Conservation (phyloP, 495 filamentous ascomycete species). For the Hypoxylon rickii region DNA sequence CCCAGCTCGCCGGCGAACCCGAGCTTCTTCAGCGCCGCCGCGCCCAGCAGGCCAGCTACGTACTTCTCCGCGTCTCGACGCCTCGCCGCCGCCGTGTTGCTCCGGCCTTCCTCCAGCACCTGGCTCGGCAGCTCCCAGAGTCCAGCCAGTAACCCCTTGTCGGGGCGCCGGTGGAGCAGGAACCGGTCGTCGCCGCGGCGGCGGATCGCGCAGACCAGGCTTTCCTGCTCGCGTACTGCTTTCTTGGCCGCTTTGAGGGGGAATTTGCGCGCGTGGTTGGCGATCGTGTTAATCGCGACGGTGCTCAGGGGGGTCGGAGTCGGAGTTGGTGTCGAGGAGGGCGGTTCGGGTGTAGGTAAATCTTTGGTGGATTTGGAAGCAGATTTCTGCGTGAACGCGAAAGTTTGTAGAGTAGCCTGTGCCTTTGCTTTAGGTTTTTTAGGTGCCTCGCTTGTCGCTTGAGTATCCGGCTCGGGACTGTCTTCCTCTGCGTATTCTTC, state of each 20-base stretch:
- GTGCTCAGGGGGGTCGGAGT: neutral
- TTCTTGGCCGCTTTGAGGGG: slow-evolving; percentile 48
- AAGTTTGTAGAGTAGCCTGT: slow-evolving; percentile 34
- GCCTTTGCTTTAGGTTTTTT: slow-evolving; percentile 18
- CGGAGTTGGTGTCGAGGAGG: slow-evolving; percentile 2
- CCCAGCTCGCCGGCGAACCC: slow-evolving; percentile 43
- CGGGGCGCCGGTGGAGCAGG: slow-evolving; percentile 47
- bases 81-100: slow-evolving; percentile 28
- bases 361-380: slow-evolving; percentile 1
- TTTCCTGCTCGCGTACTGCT: slow-evolving; percentile 48
- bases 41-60: slow-evolving; percentile 22
- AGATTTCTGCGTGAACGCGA: slow-evolving; percentile 32
- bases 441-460: slow-evolving; percentile 1
- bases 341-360: neutral
- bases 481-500: slow-evolving; percentile 31
- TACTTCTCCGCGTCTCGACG: slow-evolving; percentile 31
- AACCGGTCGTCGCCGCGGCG: slow-evolving; percentile 41
- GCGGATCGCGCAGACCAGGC: slow-evolving; percentile 48
- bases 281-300: slow-evolving; percentile 34
- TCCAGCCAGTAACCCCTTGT: slow-evolving; percentile 49
- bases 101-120: slow-evolving; percentile 30
- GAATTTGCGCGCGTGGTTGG: slow-evolving; percentile 47
- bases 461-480: neutral
- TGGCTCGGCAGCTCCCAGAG: slow-evolving; percentile 54
- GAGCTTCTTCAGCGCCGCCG: neutral